Base-by-base conservation (phyloP, 805 yeast genomes). In the Blastobotrys chiropterorum region DNA sequence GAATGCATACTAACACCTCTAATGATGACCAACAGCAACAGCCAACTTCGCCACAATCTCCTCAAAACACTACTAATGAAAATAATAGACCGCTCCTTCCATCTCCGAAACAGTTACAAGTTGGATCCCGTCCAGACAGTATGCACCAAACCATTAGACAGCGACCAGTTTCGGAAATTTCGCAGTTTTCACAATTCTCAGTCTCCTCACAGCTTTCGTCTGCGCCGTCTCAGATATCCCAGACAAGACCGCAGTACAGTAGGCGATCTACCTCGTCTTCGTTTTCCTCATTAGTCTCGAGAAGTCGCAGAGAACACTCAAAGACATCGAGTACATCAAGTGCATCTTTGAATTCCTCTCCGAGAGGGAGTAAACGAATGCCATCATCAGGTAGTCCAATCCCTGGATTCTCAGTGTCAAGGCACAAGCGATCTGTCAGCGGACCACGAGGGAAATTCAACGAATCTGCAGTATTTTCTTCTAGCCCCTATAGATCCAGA, bases 101-200 rank as follows among this genome's bases (percentile, higher is more conserved):
- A 57, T 57, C 19, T 65, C 60, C 52, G 49, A 60, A 2, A 49
- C 44, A 20, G 38, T 38, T 16, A 38, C 46, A 44, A 41, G 20
- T 19, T 49, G 21, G 26, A 14, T 17, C 17, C 40, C 44, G 41
- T 22, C 48, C 48, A 17, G 19, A 26, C 6, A 14, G 38, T 16
- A 11, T 14, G 31, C 15, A 14, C 34, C 17, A 41, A 7, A 16
- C 38, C 4, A 13, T 31, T 6, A 19, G 34, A 11, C 50, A 45
- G 17, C 66, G 84, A 47, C 83, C 83, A 2, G 70, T 72, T 0
- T 80, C 85, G 0, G 71, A 74, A 40, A 62, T 79, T 1, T 80
- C 85, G 0, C 75, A 78, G 19, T 73, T 73, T 50, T 77, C 82
- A 0, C 62, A 72, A 1, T 67, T 75, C n/a, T 76, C 80, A 0